Base-by-base conservation (phyloP, 2,329 filamentous ascomycete species). In the Mariannaea elegans region DNA sequence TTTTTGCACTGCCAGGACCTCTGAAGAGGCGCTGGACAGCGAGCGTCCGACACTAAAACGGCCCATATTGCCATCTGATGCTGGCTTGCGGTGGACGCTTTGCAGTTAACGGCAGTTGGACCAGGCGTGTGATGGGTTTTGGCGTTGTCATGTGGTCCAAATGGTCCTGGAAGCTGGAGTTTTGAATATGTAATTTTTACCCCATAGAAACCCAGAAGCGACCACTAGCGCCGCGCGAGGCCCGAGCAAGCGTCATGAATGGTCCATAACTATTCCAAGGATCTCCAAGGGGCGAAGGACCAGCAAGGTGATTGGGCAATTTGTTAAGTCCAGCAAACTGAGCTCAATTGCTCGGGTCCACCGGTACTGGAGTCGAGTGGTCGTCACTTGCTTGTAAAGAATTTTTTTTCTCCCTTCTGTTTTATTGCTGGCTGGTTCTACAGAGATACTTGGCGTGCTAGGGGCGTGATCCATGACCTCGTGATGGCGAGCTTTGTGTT, bases 171-270 rank as follows among this genome's bases (percentile, higher is more conserved):
- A 63, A 63, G n/a, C 53, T 47, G 51, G 62, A 68, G 68, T 71
- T 71, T 71, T 50, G 65, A 51, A 60, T 71, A 71, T 70, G 69
- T 71, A 71, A 71, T 49, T 56, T 46, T 71, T 71, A 71, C 69
- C 69, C 69, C 69, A 71, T 71, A 59, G 65, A 71, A 71, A 71
- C 34, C 49, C 24, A 38, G 34, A 56, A 59, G 46, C 56, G 56
- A 54, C 47, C 14, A 23, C 51, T 65, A 65, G 64, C 57, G 60
- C 7, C 12, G 29, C 16, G 31, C 31, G 27, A 18, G 32, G 55
- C 12, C 60, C 46, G 23, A 34, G 21, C 42, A 27, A 27, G 29
- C n/a, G n/a, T n/a, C n/a, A n/a, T n/a, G n/a, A n/a, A n/a, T n/a
- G n/a, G n/a, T n/a, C n/a, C n/a, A n/a, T n/a, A n/a, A n/a, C n/a